Percentiles rank a stretch among this genome's conserved stretches.
phyloP scores from a whole-genome alignment of 1,284 basidiomycete species.

The Ustilago shanxiensis region DNA sequence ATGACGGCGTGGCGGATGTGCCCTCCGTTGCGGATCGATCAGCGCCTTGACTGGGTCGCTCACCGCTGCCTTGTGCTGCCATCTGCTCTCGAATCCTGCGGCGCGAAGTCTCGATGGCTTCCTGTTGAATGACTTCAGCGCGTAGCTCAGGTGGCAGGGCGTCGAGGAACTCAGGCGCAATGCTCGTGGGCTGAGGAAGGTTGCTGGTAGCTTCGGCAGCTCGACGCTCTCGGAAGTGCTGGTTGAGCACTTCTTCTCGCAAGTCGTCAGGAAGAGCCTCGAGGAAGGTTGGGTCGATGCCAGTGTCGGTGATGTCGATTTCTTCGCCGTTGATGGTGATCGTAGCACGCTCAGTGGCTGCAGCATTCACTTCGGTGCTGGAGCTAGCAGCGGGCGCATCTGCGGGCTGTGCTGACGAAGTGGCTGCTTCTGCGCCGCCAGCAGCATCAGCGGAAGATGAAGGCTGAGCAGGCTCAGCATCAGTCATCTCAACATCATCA shows the following conservation, averaged over 20 bases:
- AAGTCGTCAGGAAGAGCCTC: conserved; percentile 98
- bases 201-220: conserved; percentile 73
- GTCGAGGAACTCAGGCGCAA: conserved; percentile 94
- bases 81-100: conserved; percentile 66
- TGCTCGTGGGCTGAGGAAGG: conserved; percentile 78
- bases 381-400: conserved; percentile 7
- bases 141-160: conserved; percentile 95
- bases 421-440: conserved; percentile 1
- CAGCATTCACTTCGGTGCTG: conserved; percentile 8
- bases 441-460: conserved; percentile 2
- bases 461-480: conserved; percentile 29
- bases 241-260: conserved; percentile 97
- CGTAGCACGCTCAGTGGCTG: conserved; percentile 40
- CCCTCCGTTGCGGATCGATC: conserved; percentile 13
- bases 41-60: conserved; percentile 14
- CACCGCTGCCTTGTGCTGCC: conserved; percentile 19
- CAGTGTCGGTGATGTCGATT: conserved; percentile 99
- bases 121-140: conserved; percentile 95
- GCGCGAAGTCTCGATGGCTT: conserved; percentile 80
- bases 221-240: conserved; percentile 89
- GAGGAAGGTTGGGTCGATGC: conserved; percentile 97
- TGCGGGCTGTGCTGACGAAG: conserved; percentile 18
- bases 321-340: conserved; percentile 82
- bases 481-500: conserved; percentile 64
- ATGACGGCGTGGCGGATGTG: neutral